These are phyloP conservation scores for Penicillium fimorum DNA, from an alignment of 495 filamentous ascomycete species.

Conservation along the genomic window DNA sequence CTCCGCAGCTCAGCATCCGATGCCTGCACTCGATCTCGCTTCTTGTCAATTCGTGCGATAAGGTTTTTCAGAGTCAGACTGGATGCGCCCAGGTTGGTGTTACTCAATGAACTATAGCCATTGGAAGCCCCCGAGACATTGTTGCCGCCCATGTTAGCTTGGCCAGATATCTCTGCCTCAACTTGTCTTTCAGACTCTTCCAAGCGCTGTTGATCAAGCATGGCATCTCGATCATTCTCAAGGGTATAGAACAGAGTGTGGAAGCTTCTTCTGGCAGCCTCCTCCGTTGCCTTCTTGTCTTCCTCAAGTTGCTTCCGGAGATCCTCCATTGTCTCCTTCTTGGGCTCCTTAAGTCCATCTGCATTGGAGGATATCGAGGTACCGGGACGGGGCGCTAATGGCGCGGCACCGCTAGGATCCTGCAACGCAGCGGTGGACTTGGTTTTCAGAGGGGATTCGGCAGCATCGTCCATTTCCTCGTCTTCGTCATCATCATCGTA, in stretches of 20 bases:
- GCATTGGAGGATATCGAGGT: slow-evolving; percentile 28
- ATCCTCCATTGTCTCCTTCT: slow-evolving; percentile 73
- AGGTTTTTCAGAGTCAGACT: slow-evolving; percentile 95
- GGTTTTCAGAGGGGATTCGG: slow-evolving; percentile 56
- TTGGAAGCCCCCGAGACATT: slow-evolving; percentile 47
- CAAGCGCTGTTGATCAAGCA: slow-evolving; percentile 95
- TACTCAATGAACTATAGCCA: slow-evolving; percentile 83
- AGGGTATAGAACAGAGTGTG: slow-evolving; percentile 90
- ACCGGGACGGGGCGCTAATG: slow-evolving; percentile 30
- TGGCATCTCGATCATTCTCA: slow-evolving; percentile 90
- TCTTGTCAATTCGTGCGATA: slow-evolving; percentile 90
- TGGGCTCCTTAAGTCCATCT: slow-evolving; percentile 42
- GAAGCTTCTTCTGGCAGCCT: slow-evolving; percentile 84
- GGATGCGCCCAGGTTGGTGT: slow-evolving; percentile 92
- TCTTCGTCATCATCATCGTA: slow-evolving; percentile 80
- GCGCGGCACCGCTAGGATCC: slow-evolving; percentile 33
- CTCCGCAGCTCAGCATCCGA: slow-evolving; percentile 89
- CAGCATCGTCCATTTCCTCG: slow-evolving; percentile 56
- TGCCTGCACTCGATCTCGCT: slow-evolving; percentile 80
- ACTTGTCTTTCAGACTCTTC: slow-evolving; percentile 96
- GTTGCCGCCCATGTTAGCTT: slow-evolving; percentile 49
- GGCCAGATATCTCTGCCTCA: slow-evolving; percentile 85
- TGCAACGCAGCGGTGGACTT: slow-evolving; percentile 51
- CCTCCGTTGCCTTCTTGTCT: slow-evolving; percentile 89
- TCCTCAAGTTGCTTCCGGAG: slow-evolving; percentile 91